Evolutionary conservation across 768 basidiomycete species (phyloP), one percentile per base, ranked within the genome.

Genomic region (Russula griseocarnosa): DNA sequence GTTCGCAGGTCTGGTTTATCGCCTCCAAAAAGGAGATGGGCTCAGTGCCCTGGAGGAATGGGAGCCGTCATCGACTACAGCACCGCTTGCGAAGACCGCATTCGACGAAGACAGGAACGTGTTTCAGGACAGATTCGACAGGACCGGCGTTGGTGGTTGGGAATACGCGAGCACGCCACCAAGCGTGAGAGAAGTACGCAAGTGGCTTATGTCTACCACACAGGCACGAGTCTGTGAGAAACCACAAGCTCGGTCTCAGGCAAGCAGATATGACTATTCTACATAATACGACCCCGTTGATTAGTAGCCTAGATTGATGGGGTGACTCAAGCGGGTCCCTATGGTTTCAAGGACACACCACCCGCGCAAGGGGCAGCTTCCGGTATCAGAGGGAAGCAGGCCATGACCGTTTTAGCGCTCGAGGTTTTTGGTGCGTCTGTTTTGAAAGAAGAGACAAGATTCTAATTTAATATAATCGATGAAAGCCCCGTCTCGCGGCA

Each of bases 111-210:
- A 60, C n/a, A 53, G 55, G 44, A 67, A 66, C 26, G 30, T 62
- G 24, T 53, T 66, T 20, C 46, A 60, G 26, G 50, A 61, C 30
- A 42, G 53, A 50, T 64, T 71, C 44, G 67, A 77, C 59, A 66
- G 71, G 38, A 60, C 66, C 4, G 73, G 76, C 65, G 71, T 85
- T 44, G 73, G 76, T 28, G 90, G 90, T 6, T 95, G 92, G 94
- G 92, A 94, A 69, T 95, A 87, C 74, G 86, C 85, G 0, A 78
- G 82, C 57, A 71, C 72, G 60, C 90, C 94, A 0, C 92, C 92
- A 0, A 84, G 81, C 62, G 72, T 77, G 26, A 79, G 74, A 67
- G 78, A 85, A 70, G 79, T 83, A 3, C 79, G 78, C 50, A 73
- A 72, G 50, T 91, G 87, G 84, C 71, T 92, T 52, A 71, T 71